These are phyloP conservation scores for Hypoxylon lienhwacheense DNA, from an alignment of 495 filamentous ascomycete genomes.

Conservation along the genomic window DNA sequence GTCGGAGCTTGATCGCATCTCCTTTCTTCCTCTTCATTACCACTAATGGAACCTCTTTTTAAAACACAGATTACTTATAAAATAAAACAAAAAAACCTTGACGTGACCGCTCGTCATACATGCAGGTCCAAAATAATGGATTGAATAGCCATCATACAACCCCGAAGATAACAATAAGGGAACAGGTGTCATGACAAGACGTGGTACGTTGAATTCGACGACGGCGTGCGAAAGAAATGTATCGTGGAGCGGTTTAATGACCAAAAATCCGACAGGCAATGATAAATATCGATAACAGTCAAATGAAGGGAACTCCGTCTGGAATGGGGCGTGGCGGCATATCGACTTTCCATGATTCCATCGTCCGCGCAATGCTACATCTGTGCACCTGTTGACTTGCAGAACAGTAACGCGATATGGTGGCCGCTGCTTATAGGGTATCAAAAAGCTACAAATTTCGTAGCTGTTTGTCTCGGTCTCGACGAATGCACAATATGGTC, in stretches of 20 bases:
- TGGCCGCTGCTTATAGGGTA: conserved; percentile 5
- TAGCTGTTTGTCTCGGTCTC: conserved; percentile 9
- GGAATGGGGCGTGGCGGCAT: not conserved
- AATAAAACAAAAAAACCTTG: not conserved
- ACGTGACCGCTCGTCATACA: conserved; percentile 22
- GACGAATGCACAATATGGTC: conserved; percentile 8
- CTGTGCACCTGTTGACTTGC: not conserved
- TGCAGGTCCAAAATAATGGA: conserved; percentile 16
- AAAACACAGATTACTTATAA: conserved; percentile 18
- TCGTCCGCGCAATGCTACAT: too few species aligned
- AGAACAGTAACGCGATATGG: conserved; percentile 3
- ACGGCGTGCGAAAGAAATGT: conserved; percentile 20
- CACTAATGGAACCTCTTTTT: conserved; percentile 22
- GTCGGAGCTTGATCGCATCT: not conserved
- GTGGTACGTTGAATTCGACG: conserved; percentile 25
- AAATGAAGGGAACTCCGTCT: not conserved
- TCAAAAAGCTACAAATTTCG: conserved; percentile 8
- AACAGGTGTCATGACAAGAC: conserved; percentile 22
- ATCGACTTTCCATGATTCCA: too few species aligned
- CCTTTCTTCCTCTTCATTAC: conserved; percentile 7
- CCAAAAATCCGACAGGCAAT: not conserved
- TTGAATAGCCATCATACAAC: conserved; percentile 16
- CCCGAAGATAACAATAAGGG: conserved; percentile 9
- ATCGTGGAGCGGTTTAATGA: not conserved
- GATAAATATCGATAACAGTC: not conserved